Evolutionary conservation across 2,329 filamentous ascomycete species (phyloP).

Genomic region (Phyllosticta capitalensis): DNA sequence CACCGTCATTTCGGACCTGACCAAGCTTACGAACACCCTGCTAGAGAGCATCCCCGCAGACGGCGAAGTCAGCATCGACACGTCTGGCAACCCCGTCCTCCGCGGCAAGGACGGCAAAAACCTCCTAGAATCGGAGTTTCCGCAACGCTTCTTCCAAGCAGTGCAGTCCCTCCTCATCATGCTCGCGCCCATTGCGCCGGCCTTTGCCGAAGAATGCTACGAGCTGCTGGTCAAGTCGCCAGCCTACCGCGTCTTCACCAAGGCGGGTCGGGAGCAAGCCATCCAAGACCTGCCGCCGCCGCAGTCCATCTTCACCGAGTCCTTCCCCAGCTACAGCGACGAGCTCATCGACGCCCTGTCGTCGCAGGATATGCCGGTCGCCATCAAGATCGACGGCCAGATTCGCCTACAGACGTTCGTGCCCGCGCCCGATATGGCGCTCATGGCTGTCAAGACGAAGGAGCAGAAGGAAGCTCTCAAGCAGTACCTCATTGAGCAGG

Average conservation of each 20-base stretch:
- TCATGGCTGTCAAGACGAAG: not conserved
- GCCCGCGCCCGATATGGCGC: not conserved
- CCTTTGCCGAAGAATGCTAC: constrained; percentile 76
- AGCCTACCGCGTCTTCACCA: constrained; percentile 11
- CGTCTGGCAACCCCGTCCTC: constrained; percentile 28
- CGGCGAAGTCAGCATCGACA: constrained; percentile 30
- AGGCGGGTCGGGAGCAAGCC: constrained; percentile 8
- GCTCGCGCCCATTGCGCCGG: constrained; percentile 70
- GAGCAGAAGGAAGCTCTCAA: not conserved
- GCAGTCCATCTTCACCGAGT: constrained; percentile 33
- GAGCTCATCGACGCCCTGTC: constrained; percentile 46
- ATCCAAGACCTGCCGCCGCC: constrained; percentile 11
- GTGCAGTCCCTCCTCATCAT: constrained; percentile 53
- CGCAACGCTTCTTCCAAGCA: constrained; percentile 29
- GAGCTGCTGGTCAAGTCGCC: constrained; percentile 39
- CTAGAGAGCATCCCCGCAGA: constrained; percentile 16
- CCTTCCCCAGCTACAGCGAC: constrained; percentile 46
- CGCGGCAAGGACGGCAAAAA: constrained; percentile 29
- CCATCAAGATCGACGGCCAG: constrained; percentile 75
- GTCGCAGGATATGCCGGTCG: constrained; percentile 45
- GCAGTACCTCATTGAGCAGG: not conserved
- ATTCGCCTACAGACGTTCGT: constrained; percentile 44
- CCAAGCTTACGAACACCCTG: constrained; percentile 62
- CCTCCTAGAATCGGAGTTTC: constrained; percentile 17
- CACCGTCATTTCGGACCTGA: constrained; percentile 74